Evolutionary conservation across 2,329 filamentous ascomycete species (phyloP), one percentile per base, ranked within the genome.

Genomic region (Thielaviopsis populi): DNA sequence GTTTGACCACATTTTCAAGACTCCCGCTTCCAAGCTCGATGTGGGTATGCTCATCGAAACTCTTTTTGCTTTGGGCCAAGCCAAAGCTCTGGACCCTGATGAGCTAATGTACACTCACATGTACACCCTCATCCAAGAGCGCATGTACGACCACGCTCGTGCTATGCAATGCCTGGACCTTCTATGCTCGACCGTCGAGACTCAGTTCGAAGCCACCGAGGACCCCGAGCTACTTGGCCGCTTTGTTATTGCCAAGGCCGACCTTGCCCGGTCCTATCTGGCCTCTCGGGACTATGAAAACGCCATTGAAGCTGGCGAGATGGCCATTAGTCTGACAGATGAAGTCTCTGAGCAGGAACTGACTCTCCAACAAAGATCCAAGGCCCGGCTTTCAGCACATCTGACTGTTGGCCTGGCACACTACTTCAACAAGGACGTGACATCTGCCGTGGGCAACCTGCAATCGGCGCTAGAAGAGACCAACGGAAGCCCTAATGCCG

Each of bases 41-140:
- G 79, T 79, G 69, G 83, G 75, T 67, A 87, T 76, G 72, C 80
- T 96, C 5, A 84, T 96, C 24, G 89, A 92, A 68, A 91, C 94
- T 0, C 80, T 96, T 22, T 95, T 97, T 70, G 91, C 89, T 0
- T 83, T 97, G 0, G 84, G 87, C 62, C 94, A 99, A 72, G 78
- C 96, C 1, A 83, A 83, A 64, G 80, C 80, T 7, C 84, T 96
- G 69, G 78, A 80, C 22, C 87, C 89, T 0, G 79, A 82, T 53
- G 86, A 94, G 65, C 73, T 91, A 37, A 79, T 84, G 0, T 89
- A 87, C 69, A 80, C 84, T 7, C 94, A 97, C 70, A 81, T 99
- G 4, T 82, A 84, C 1, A 85, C 89, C 0, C 77, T 97, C 1
- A 87, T 95, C 71, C 80, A 89, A 58, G 94, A 99, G 72, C 84